Evolutionary conservation across 257 asterid species (phyloP).

Genomic region (Vinca minor): DNA sequence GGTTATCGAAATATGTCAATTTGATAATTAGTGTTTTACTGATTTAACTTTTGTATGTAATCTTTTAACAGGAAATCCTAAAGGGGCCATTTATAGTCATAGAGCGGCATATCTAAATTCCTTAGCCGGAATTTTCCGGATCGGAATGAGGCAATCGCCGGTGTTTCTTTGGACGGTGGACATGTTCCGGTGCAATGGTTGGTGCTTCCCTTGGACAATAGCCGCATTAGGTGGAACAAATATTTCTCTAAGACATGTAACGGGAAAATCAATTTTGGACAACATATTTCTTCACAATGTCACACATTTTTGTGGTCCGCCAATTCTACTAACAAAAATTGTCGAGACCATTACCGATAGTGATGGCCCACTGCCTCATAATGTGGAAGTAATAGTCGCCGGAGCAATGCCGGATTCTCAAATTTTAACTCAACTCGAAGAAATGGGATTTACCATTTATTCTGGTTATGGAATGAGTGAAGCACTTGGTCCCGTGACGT

Average conservation of each 20-base stretch:
- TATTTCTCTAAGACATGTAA: slow-evolving; percentile 37
- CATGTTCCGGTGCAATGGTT: slow-evolving; percentile 77
- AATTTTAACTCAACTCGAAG: slow-evolving; percentile 31
- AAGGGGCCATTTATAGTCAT: slow-evolving; percentile 72
- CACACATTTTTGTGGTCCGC: slow-evolving; percentile 61
- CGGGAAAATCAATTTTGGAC: slow-evolving; percentile 31
- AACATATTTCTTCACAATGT: slow-evolving; percentile 33
- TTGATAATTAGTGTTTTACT: too few species aligned
- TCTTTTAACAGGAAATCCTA: slow-evolving; percentile 62
- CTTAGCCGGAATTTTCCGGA: slow-evolving; percentile 32
- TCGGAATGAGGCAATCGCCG: slow-evolving; percentile 34
- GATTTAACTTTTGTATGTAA: too few species aligned
- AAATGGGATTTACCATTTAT: slow-evolving; percentile 36
- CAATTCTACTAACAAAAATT: slow-evolving; percentile 38
- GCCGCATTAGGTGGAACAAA: slow-evolving; percentile 78
- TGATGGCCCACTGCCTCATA: slow-evolving; percentile 23
- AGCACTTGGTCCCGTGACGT: slow-evolving; percentile 52
- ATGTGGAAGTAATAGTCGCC: slow-evolving; percentile 43
- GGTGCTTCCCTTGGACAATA: slow-evolving; percentile 71
- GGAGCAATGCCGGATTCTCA: slow-evolving; percentile 44
- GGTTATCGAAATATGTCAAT: too few species aligned
- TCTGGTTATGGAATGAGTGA: slow-evolving; percentile 60
- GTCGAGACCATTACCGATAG: slow-evolving; percentile 19
- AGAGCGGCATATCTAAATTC: slow-evolving; percentile 62
- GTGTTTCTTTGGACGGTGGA: slow-evolving; percentile 62